Evolutionary conservation across 306 rosid species (phyloP).

Genomic region (Quercus cerris): DNA sequence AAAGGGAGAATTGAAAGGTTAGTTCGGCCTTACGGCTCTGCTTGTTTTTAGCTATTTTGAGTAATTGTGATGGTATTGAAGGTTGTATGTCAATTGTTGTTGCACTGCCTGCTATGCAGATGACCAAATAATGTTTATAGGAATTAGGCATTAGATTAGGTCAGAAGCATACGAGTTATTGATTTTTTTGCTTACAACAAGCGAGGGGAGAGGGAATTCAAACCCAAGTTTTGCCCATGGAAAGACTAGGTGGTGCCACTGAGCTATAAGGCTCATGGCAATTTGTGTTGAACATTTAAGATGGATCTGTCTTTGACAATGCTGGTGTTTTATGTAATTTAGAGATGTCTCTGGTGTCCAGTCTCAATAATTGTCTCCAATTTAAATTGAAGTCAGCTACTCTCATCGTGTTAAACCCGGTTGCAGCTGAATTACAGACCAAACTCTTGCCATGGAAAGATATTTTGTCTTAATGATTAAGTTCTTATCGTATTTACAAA

Average conservation of each 20-base stretch:
- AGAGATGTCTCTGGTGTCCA: neutral
- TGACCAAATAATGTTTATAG: neutral
- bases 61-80: neutral
- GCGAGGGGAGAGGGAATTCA: no score
- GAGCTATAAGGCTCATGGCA: no score
- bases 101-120: neutral
- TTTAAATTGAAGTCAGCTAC: neutral
- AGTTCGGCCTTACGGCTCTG: neutral
- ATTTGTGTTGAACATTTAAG: neutral
- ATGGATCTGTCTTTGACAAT: neutral
- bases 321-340: neutral
- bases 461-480: neutral
- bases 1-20: constrained; percentile 80
- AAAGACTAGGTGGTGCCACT: no score
- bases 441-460: neutral
- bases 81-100: neutral
- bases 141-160: neutral
- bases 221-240: no score
- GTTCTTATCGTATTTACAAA: neutral
- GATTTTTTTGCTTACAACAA: no score
- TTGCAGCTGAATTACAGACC: neutral
- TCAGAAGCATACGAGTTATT: no score
- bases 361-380: neutral
- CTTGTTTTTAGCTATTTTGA: neutral
- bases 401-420: neutral